Evolutionary conservation across 176 grass and related monocot species (phyloP), one percentile per base, ranked within the genome.

Genomic region (Avena atlantica): DNA sequence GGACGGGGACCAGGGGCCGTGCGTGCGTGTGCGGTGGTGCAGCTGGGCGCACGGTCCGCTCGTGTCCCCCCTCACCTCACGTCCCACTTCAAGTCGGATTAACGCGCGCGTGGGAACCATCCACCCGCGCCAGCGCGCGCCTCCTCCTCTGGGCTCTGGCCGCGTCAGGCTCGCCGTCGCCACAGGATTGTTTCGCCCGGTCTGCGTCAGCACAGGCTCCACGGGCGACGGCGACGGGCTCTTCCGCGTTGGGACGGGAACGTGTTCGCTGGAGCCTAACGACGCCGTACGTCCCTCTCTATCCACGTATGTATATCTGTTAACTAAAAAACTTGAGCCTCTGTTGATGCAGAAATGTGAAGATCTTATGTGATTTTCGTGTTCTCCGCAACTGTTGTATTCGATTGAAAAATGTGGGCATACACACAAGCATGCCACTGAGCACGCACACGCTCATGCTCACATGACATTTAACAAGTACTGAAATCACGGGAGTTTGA

Each of bases 81-180:
- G 40, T 27, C 78, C 27, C 10, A 25, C 45, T 8, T 69, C 47
- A 20, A 69, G 15, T 17, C 4, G 47, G 45, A 51, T 66, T 31
- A 19, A 78, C 84, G 84, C 74, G 59, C 47, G 11, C 47, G 8
- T 16, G 76, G 57, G 12, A 61, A 5, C 73, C 74, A 47, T 57
- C 53, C 68, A 71, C 69, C 36, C 37, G n/a, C 23, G 36, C 52
- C 68, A n/a, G 45, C 45, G 45, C 45, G 20, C 40, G 40, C 40
- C 50, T 40, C 42, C 40, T 69, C 14, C 12, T 14, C 48, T 4
- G 3, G 7, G 10, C 37, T 10, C 42, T 27, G 29, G 58, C 57
- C 23, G 79, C 10, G 80, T 29, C 81, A 78, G 11, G 19, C 69
- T 73, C 37, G 85, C 52, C 68, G 52, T 62, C 13, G 85, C 86